Evolutionary conservation across 2,329 filamentous ascomycete species (phyloP), one percentile per base, ranked within the genome.

Genomic region (Hymenoscyphus fructigenus): DNA sequence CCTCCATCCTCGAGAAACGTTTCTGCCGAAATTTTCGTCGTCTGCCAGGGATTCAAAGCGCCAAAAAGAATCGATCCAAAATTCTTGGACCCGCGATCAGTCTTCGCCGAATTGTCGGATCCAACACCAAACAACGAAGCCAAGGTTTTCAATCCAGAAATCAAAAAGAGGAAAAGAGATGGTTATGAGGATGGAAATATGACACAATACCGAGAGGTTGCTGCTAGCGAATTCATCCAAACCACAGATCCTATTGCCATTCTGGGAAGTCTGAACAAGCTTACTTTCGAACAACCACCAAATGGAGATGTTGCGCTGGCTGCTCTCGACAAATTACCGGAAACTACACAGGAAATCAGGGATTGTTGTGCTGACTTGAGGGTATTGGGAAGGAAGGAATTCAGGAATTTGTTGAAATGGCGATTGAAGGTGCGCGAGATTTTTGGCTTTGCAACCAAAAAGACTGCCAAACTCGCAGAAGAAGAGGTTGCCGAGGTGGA

Each of bases 131-230:
- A 98, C 78, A 96, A 98, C 71, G 95, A 99, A 77, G 95, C 95
- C 47, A 97, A 96, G 77, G 95, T 99, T 1, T 99, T 94, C 83
- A 97, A 99, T 70, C 95, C 95, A 0, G 95, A 99, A 76, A 84
- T 92, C 75, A 99, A 98, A 84, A 99, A 97, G 86, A 84, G 95
- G 65, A 98, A 97, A 85, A 85, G 95, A 82, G 94, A 96, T 56
- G 95, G 95, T 83, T 99, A 99, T 70, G 94, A 98, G 70, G 95
- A 99, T 78, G 94, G 92, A 41, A 93, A 99, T 70, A 97, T 90
- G 77, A 94, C 88, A 4, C 92, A 97, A 73, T 96, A 91, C 82
- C 96, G 97, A 76, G 92, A 97, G 74, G 85, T 91, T 2, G 82
- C 92, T 0, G 94, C 93, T 0, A 95, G 89, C 76, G 92, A 97